phyloP scores from a whole-genome alignment of 1,284 basidiomycete genomes.

The Abortiporus biennis region DNA sequence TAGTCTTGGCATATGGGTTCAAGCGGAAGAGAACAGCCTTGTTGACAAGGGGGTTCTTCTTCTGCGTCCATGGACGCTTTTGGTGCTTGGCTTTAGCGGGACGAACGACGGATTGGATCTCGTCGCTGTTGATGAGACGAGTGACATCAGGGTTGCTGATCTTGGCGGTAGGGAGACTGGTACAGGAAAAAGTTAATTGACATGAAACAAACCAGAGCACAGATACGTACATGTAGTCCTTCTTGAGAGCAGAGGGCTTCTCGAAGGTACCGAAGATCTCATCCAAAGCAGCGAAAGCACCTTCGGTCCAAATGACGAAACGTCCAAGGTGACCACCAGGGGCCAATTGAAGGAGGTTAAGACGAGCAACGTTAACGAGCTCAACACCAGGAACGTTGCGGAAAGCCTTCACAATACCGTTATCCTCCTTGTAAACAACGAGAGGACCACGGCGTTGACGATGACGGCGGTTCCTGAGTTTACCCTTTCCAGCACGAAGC shows the following conservation, averaged over 20 bases:
- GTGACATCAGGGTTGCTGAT: conserved; percentile 97
- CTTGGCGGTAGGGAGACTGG: conserved; percentile 88
- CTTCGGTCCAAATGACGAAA: conserved; percentile 99
- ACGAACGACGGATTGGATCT: conserved; percentile 94
- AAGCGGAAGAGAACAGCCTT: conserved; percentile 96
- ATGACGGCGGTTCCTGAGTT: conserved; percentile 95
- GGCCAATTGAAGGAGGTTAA: conserved; percentile 98
- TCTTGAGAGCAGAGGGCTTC: conserved; percentile 83
- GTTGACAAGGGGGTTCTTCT: conserved; percentile 99
- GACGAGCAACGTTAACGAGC: conserved; percentile 88
- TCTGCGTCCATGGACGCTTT: conserved; percentile 97
- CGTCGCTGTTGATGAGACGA: conserved; percentile 96
- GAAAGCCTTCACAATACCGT: conserved; percentile 98
- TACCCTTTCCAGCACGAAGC: conserved; percentile 96
- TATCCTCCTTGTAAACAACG: conserved; percentile 97
- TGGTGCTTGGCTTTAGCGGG: conserved; percentile 75
- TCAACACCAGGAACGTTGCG: conserved; percentile 99
- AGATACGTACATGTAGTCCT: conserved; percentile 75
- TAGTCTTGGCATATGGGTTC: conserved; percentile 98
- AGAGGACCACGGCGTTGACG: conserved; percentile 97
- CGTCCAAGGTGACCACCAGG: conserved; percentile 99
- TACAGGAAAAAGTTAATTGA: conserved; percentile 9
- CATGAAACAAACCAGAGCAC: conserved; percentile 5
- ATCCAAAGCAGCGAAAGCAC: conserved; percentile 90
- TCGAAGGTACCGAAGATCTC: conserved; percentile 94